Base-by-base conservation (phyloP, 164 flowering plant genomes). In the Brasenia schreberi region DNA sequence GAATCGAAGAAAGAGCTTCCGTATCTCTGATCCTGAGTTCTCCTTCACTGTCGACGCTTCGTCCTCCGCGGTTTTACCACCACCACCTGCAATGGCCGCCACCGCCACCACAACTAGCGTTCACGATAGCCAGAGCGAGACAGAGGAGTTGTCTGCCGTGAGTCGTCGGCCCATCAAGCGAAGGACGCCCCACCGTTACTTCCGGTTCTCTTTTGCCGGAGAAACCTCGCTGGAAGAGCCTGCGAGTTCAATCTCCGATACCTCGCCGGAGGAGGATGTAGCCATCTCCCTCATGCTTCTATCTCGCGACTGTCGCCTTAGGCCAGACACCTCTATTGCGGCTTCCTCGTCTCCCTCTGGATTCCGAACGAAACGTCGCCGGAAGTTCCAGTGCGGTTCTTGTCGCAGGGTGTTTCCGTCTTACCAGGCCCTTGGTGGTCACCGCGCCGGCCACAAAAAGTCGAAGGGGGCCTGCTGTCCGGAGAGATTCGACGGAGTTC, bases 401-500 rank as follows among this genome's bases (percentile, higher is more conserved):
- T 90, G 97, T 73, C 84, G 82, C 74, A 94, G 86, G 72, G 87
- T 84, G 19, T 94, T 91, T 81, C 87, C 73, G 72, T 93, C 98
- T 3, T 96, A 90, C 75, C 98, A 93, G 72, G 97, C 98, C 6
- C 74, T 94, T 53, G 98, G 97, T 0, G 97, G 97, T 0, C 98
- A 94, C 61, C 78, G 97, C 61, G 97, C 98, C 0, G 91, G 96
- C 71, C 98, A 94, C 81, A 94, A 94, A 77, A 91, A 94, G 73
- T 95, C 91, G 0, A 94, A 93, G 62, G 97, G 98, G 1, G 91
- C 97, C 65, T 94, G 82, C 58, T 96, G 97, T 0, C 72, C 79
- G 61, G 74, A 81, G 2, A 89, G 90, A 43, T 14, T 49, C 56
- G 81, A 71, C 43, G 39, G 39, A 33, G 63, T 67, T 16, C 82